Evolutionary conservation across 225 moss, liverwort and hornwort genomes (phyloP).

Genomic region (Polytrichum commune): DNA sequence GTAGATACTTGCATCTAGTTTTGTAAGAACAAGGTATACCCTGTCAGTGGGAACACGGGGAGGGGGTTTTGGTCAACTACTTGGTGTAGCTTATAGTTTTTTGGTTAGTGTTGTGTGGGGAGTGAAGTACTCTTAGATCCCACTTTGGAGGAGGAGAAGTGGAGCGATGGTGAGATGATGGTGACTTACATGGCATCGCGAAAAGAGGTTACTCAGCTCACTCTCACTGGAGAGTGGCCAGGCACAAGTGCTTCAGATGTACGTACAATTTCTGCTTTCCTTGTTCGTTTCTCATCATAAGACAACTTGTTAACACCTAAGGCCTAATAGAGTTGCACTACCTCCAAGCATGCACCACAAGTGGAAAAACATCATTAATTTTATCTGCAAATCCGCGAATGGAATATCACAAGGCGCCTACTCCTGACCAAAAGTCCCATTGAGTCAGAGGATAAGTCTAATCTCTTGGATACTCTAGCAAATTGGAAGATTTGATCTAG

Average conservation of each 20-base stretch:
- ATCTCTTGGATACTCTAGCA: no score
- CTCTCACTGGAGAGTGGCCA: constrained; percentile 87
- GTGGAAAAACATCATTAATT: no score
- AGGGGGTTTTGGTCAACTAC: no score
- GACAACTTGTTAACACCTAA: not conserved
- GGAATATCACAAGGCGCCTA: no score
- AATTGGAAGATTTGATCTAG: no score
- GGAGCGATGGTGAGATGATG: constrained; percentile 82
- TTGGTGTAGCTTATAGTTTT: not conserved
- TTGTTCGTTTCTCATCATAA: not conserved
- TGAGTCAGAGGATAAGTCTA: no score
- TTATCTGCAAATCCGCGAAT: no score
- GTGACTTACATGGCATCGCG: constrained; percentile 80
- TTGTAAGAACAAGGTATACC: no score
- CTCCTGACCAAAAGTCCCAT: no score
- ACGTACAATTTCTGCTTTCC: constrained; percentile 1
- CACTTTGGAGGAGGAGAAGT: constrained; percentile 72
- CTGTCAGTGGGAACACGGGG: no score
- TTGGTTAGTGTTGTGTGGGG: constrained; percentile 56
- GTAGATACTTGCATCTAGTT: no score
- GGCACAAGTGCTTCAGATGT: constrained; percentile 55
- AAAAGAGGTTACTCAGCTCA: constrained; percentile 83
- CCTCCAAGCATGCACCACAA: no score
- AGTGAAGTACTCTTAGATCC: constrained; percentile 74
- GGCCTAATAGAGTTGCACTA: not conserved